Conservation (phyloP, 108 stramenopile species). For the Skeletonema potamos region DNA sequence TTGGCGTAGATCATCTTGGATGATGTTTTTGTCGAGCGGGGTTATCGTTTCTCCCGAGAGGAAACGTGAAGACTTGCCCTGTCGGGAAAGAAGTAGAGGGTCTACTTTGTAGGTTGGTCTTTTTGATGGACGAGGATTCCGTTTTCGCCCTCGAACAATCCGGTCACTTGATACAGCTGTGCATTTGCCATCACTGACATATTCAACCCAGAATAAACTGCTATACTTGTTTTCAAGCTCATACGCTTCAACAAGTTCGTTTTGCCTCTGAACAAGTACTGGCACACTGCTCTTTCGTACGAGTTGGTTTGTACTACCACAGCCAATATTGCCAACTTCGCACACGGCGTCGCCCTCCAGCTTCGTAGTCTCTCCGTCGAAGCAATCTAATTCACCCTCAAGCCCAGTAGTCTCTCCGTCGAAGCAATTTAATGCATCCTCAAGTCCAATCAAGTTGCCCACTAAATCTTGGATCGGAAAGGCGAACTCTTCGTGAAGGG, state of each 20-base stretch:
- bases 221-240: neutral
- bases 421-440: neutral
- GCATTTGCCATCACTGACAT: neutral
- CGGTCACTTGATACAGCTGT: neutral
- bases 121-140: neutral
- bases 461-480: constrained; percentile 9
- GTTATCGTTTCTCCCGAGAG: neutral
- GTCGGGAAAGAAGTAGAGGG: neutral
- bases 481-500: constrained; percentile 28
- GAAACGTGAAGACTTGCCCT: neutral
- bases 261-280: neutral
- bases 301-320: neutral
- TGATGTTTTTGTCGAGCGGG: neutral
- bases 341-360: neutral
- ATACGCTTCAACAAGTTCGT: neutral
- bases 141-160: neutral
- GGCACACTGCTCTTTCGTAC: neutral
- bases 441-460: constrained; percentile 9
- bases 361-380: neutral
- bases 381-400: constrained; percentile 1
- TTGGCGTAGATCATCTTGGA: neutral
- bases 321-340: neutral
- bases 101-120: neutral
- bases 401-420: neutral
- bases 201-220: neutral